A percentile compares a stretch with the other conserved stretches of the same genome.
Evolutionary conservation across 306 rosid genomes (phyloP).

Genomic region (Parietaria judaica): DNA sequence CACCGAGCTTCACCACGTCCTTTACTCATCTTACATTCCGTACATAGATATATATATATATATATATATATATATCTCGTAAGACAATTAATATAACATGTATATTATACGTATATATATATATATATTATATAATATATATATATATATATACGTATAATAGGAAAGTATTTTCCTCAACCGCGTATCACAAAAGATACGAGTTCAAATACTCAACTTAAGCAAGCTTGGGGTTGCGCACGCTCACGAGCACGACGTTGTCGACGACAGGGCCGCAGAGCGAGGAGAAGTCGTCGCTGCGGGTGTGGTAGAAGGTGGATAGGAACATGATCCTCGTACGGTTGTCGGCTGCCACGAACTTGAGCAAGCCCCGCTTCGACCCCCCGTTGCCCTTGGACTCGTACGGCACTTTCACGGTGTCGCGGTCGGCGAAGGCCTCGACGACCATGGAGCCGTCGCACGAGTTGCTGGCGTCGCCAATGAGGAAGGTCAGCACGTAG

Average conservation of each 20-base stretch:
- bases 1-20: too few relatives aligned
- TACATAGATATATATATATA: too few relatives aligned
- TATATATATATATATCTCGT: too few relatives aligned
- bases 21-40: too few relatives aligned
- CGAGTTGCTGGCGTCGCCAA: slow-evolving; percentile 84
- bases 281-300: slow-evolving; percentile 90
- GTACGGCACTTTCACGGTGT: slow-evolving; percentile 75
- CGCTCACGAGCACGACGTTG: slow-evolving; percentile 64
- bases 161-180: too few relatives aligned
- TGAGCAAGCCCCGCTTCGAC: slow-evolving; percentile 63
- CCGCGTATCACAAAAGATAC: too few relatives aligned
- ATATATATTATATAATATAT: too few relatives aligned
- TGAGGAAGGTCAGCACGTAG: slow-evolving; percentile 59
- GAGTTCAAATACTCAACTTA: too few relatives aligned
- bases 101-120: too few relatives aligned
- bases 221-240: slow-evolving; percentile 25
- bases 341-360: slow-evolving; percentile 44
- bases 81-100: too few relatives aligned
- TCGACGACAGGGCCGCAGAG: slow-evolving; percentile 95
- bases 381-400: slow-evolving; percentile 90
- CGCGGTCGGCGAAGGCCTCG: slow-evolving; percentile 74
- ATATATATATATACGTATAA: too few relatives aligned
- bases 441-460: slow-evolving; percentile 88
- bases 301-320: slow-evolving; percentile 77
- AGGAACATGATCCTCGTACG: slow-evolving; percentile 72